Base-by-base conservation (phyloP, 2,329 filamentous ascomycete species). In the Dryadomyces quercivorus region DNA sequence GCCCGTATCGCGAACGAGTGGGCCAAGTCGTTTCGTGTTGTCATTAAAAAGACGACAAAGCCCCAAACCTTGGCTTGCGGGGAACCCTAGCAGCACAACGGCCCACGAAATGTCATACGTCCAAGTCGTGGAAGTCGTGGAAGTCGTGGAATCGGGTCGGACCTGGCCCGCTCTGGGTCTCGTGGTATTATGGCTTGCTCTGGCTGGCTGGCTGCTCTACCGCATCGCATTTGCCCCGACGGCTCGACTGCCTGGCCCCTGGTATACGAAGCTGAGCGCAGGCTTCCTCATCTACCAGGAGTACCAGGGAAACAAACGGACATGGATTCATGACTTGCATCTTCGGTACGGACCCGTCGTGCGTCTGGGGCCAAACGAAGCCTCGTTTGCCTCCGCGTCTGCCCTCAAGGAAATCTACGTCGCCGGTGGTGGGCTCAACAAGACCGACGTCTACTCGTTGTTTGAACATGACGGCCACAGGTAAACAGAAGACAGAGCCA, bases 271-370 rank as follows among this genome's bases (percentile, higher is more conserved):
- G 9, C 42, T 57, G 40, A 40, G 21, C n/a, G 12, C 31, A 12
- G 20, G 50, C 21, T 36, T 50, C 9, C n/a, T 45, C n/a, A 18
- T 52, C 40, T 55, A 53, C 50, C 55, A 57, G 10, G 50, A 55
- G 5, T 54, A 42, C 21, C 34, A 46, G 12, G 55, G 55, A 31
- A 31, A 20, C 16, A 55, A 55, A 50, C 55, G 55, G 26, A 42
- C 45, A 45, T 57, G 55, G 55, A 55, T 57, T 10, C 46, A 55
- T 34, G 22, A 43, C 20, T 34, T 57, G 38, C 55, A 57, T 16
- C 40, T 42, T 12, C 44, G 31, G 26, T 55, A 57, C 21, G 55
- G 55, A 5, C 50, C 52, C n/a, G 52, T 50, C 15, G 55, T 57
- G 21, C 52, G 55, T 8, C 15, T 57, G 7, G 55, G 45, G 12